Evolutionary conservation across 2,329 filamentous ascomycete species (phyloP).

Genomic region (Fusarium sp.): DNA sequence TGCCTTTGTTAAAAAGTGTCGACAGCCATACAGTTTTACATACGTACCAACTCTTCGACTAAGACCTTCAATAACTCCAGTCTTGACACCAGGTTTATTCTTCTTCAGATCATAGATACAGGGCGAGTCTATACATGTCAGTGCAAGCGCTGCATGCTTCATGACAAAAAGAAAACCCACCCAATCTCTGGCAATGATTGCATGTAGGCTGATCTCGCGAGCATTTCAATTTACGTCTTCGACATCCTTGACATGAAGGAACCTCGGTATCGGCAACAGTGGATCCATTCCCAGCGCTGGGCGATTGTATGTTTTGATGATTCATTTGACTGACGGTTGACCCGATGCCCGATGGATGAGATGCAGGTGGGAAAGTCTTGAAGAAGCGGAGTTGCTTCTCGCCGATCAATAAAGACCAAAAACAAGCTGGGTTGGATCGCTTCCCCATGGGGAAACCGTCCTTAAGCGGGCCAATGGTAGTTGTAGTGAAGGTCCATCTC

Average conservation of each 20-base stretch:
- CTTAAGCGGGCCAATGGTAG: constrained; percentile 29
- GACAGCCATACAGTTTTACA: background rate
- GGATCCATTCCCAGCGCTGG: background rate
- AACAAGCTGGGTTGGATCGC: background rate
- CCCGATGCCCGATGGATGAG: constrained; percentile 34
- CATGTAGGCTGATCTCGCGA: constrained; percentile 37
- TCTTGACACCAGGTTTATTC: constrained; percentile 32
- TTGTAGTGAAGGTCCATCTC: background rate
- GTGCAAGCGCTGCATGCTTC: rapidly evolving
- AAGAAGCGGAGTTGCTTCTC: background rate
- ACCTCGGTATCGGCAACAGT: constrained; percentile 12
- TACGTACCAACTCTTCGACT: constrained; percentile 32
- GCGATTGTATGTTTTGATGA: background rate
- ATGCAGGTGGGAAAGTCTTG: constrained; percentile 1
- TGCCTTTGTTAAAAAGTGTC: background rate
- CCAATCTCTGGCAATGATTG: constrained; percentile 35
- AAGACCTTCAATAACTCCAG: constrained; percentile 28
- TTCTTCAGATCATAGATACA: constrained; percentile 34
- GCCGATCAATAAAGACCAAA: constrained; percentile 2
- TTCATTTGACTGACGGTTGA: constrained; percentile 10
- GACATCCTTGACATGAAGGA: constrained; percentile 39
- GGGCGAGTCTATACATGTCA: constrained; percentile 14
- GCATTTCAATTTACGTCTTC: constrained; percentile 38
- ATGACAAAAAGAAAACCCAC: background rate
- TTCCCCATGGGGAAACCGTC: constrained; percentile 14